Base-by-base conservation (phyloP, 345 rosid species). In the Sonneratia alba region DNA sequence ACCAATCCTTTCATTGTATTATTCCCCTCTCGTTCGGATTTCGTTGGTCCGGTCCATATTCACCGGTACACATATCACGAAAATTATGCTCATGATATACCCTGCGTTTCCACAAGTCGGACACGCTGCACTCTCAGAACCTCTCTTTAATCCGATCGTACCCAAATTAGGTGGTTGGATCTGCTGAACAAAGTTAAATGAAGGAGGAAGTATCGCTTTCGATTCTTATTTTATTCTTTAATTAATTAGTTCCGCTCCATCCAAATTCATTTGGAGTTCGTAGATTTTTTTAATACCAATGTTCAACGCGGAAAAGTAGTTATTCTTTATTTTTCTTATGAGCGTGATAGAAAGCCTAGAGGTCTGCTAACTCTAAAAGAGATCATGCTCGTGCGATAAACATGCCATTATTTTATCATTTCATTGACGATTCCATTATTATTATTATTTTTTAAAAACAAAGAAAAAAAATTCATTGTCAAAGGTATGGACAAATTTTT, bases 401-500 rank as follows among this genome's bases (percentile, higher is more conserved):
- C 64, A 59, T 59, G 64, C 64, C 64, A 24, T 59, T 59, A 59
- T 59, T 59, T 59, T 59, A 59, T 59, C 34, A 59, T 7, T 59
- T 22, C 36, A 24, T 22, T 59, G 64, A 59, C 2, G 7, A 59
- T 22, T 18, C 1, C 1, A 55, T 22, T 19, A 22, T 22, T 21
- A 59, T 21, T 21, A 56, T 21, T 22, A 10, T 59, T 21, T 3
- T 2, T 0, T 3, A 9, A 59, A 59, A 3, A 22, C 3, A 7
- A 7, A 59, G 7, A 3, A 59, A 8, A 7, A 14, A 59, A 24
- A 59, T 6, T 36, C 1, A 59, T 59, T 24, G 64, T 21, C 64
- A 59, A 59, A 59, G 7, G 32, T 27, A 27, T 27, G 32, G 32
- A 27, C 32, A 27, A 27, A 27, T 0, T 27, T 27, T 27, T 27